Base-by-base conservation (phyloP, 805 yeast genomes). In the Ogataea pini region DNA sequence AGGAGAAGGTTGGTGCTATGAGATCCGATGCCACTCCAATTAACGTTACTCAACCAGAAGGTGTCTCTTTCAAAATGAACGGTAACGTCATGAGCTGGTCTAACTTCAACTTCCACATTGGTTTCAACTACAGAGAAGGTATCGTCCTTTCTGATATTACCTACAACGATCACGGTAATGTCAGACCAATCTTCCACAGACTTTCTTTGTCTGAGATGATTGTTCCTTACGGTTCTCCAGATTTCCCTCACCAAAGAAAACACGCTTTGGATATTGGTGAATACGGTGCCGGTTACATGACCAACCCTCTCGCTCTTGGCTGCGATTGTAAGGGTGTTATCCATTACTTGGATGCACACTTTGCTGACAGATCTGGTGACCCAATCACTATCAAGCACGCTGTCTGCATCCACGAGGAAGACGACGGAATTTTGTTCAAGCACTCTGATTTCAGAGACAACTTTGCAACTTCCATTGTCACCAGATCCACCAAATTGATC, bases 261-360 rank as follows among this genome's bases (percentile, higher is more conserved):
- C 94, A 86, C 61, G 94, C 94, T 37, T 80, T 86, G 69, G 94
- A 86, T 70, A 81, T 86, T 57, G 94, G 94, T 66, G 94, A 86
- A 68, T 86, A 86, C 65, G 94, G 94, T 71, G 92, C 90, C 53
- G 94, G 94, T 62, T 80, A 81, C 72, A 82, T 86, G 83, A 83
- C 94, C 46, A 86, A 86, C 70, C 87, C 91, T 28, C 75, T 86
- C 55, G 71, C 85, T 17, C 76, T 86, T 47, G 92, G 92, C 36
- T 86, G 94, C 66, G 94, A 86, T 68, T 86, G 94, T 73, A 86
- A 86, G 67, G 94, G 94, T 64, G 89, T 81, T 38, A 86, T 86
- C 59, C 91, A 87, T 67, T 86, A 86, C 71, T 64, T 86, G 68
- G 91, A 86, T 68, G 91, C 88, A n/a, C 83, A 80, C 67, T 83